Evolutionary conservation across 148 eudicot species (phyloP), one percentile per base, ranked within the genome.

Genomic region (Fagopyrum homotropicum): DNA sequence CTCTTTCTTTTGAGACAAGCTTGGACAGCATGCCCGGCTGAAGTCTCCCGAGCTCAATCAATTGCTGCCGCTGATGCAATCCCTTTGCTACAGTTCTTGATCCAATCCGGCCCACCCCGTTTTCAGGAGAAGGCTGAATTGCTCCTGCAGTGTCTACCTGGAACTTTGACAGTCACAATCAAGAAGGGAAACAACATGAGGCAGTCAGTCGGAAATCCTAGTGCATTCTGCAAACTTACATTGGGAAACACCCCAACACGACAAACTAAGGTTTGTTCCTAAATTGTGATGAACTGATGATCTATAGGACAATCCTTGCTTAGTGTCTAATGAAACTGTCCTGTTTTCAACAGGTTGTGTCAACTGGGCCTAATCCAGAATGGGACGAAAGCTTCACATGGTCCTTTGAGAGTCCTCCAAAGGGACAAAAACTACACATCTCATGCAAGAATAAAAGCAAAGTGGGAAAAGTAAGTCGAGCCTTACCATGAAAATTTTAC

Each of bases 361-460:
- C 94, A n/a, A 95, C 99, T 40, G 98, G 98, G 79, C 92, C 99
- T 59, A 89, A 85, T 75, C 99, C 99, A 11, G 98, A 92, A 72
- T 95, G 93, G 93, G 96, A 95, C 2, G 97, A 95, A 85, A 92
- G 91, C 83, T 95, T 95, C 73, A 75, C 83, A 16, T 95, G 99
- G 99, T 81, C 96, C 78, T 95, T 95, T 69, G 99, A 95, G 86
- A 92, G 99, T 79, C 99, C 99, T 72, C 99, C 99, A 4, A 90
- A 95, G 80, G 99, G 99, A 78, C 99, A 95, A 80, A 92, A 95
- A 82, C 89, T 95, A 79, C 96, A 89, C 75, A 95, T 95, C 61
- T 95, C 99, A 15, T 95, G 99, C 94, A 95, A 92, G 85, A 95
- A 95, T 78, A 95, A 95, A 86, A 95, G 99, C 97, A 95, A 95